Base-by-base conservation (phyloP, 1,284 basidiomycete species). In the Cryptococcus sp. region DNA sequence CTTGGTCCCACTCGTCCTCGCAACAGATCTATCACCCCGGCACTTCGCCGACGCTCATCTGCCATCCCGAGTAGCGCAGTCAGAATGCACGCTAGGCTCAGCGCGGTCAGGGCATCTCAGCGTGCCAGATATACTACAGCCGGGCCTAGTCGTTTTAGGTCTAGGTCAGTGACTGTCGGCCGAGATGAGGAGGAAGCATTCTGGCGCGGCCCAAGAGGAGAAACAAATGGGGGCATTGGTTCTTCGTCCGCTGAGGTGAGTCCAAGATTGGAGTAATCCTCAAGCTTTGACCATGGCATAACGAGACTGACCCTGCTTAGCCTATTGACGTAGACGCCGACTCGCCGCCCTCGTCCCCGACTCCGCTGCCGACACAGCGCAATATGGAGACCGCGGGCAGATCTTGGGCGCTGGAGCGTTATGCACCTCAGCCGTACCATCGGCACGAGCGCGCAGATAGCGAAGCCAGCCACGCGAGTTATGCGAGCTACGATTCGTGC, bases 291-390 rank as follows among this genome's bases (percentile, higher is more conserved):
- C 25, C 26, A 6, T 34, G 22, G 26, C 40, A 22, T 39, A 2
- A 43, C 20, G 22, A 55, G 46, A 47, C 46, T 44, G 41, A 44
- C 5, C 22, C 15, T n/a, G 13, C 8, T 19, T 22, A 44, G 41
- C 41, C 41, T 4, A 44, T 44, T 44, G 41, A n/a, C 29, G 50
- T 55, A 22, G 53, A 54, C 3, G 25, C 41, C 11, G 54, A 55
- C 47, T 49, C 47, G 17, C 47, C 47, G 3, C 47, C 47, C 6
- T 34, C 46, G 20, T 43, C 46, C 15, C 54, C 54, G 3, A 40
- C 47, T 7, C 54, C 54, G 3, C 29, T 7, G 13, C 2, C 29
- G 29, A 34, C 29, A 13, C 8, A 13, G 5, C 3, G 29, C 29
- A 10, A 34, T 34, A 13, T 13, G 13, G 29, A 13, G 8, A 34